Base-by-base conservation (phyloP, 2,329 filamentous ascomycete genomes). In the Apiospora rasikravindrae region DNA sequence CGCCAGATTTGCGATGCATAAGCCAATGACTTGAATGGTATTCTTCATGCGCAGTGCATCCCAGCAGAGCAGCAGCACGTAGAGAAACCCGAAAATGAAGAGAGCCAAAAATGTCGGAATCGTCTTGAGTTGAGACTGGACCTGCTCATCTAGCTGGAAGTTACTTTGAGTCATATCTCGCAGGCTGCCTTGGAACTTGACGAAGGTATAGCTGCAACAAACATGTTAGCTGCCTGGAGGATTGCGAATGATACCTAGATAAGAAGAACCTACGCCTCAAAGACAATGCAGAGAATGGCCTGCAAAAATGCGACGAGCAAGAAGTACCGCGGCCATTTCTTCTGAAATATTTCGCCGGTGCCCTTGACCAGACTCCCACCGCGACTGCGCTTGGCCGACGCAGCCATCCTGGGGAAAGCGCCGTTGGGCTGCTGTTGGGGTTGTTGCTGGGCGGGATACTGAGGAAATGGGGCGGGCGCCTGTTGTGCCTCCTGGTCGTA, bases 1-100 rank as follows among this genome's bases (percentile, higher is more conserved):
- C 53, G 94, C 96, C 44, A 96, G 83, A 83, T 99, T 98, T 84
- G 96, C 96, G 72, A 97, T 85, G 84, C 96, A 98, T 42, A 99
- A 88, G 64, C 96, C 96, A 77, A 99, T 98, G 81, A 98, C 89
- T 83, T 99, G 96, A 86, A 99, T 99, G 14, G 96, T 99, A 84
- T 99, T 99, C 83, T 98, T 98, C 80, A 96, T 87, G 74, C 95
- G 92, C 72, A 99, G 87, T 22, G 96, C 96, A 85, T 99, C 96
- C 88, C 95, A 98, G 16, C 96, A 93, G 70, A 99, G 87, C 40
- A 97, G 85, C 44, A 98, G 85, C 80, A 98, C 92, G 84, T 98
- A 99, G 72, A 99, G 83, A 84, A 97, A 98, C 73, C 94, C 96
- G 82, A 99, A 98, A 82, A 98, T 98, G 86, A 98, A 98, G 67